These are phyloP conservation scores for Amphibolis antarctica DNA, from an alignment of 106 monocot genomes.

Conservation along the genomic window DNA sequence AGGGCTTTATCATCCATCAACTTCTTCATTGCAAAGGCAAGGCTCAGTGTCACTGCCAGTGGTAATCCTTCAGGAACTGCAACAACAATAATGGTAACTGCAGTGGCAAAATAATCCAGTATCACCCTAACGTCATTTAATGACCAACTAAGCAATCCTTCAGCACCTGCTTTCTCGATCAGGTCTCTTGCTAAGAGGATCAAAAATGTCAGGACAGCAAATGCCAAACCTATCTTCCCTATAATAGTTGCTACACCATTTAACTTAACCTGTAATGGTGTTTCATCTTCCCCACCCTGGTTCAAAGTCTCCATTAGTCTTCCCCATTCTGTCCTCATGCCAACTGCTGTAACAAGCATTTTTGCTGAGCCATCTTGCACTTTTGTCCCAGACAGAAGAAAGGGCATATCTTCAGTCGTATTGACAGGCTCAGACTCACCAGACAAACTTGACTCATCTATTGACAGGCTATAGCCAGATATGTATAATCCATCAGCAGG, in stretches of 20 bases:
- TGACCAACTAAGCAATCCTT: constrained; percentile 44
- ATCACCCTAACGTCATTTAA: constrained; percentile 50
- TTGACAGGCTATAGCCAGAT: constrained; percentile 66
- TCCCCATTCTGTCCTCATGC: constrained; percentile 96
- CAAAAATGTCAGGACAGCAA: constrained; percentile 66
- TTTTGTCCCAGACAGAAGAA: constrained; percentile 78
- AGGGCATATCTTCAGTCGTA: constrained; percentile 54
- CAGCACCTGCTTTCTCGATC: constrained; percentile 25
- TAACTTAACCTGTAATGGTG: constrained; percentile 90
- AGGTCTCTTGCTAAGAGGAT: constrained; percentile 59
- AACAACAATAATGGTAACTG: constrained; percentile 92
- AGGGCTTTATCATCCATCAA: constrained; percentile 85
- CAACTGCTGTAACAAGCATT: constrained; percentile 88
- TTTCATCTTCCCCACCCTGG: constrained; percentile 86
- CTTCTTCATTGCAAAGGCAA: constrained; percentile 97
- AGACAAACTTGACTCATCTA: constrained; percentile 90
- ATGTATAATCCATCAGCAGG: constrained; percentile 87
- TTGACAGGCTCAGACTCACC: constrained; percentile 83
- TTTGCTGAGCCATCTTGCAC: constrained; percentile 92
- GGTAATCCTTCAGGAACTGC: constrained; percentile 98
- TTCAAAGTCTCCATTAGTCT: constrained; percentile 82
- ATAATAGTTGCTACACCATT: constrained; percentile 97
- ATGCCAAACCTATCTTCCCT: constrained; percentile 84
- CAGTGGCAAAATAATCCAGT: constrained; percentile 73
- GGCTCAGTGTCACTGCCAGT: constrained; percentile 91